Evolutionary conservation across 78 protist genomes (phyloP), one percentile per base, ranked within the genome.

Genomic region (Monocercomonoides exilis): DNA sequence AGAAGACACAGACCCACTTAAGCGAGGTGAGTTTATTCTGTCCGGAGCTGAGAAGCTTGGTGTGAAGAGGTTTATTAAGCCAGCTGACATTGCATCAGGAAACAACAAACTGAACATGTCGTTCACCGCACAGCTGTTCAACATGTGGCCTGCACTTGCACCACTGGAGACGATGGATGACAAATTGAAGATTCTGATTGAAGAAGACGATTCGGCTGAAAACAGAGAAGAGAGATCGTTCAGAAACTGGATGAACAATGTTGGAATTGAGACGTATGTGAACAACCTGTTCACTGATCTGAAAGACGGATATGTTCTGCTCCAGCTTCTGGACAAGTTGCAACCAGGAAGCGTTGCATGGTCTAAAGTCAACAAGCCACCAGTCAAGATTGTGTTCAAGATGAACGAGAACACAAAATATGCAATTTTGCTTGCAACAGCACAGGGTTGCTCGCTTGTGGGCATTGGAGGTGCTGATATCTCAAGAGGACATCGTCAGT

Each of bases 51-150:
- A 88, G 81, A 95, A 93, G 90, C 77, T 95, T 2, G 94, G 91
- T 43, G 92, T 95, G 81, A 82, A 91, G 77, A 91, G 91, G 45
- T 94, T 93, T 84, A 77, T 96, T 45, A 82, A 32, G 70, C 92
- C 98, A 43, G 0, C 1, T 5, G 97, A 94, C 77, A 91, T 97
- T 38, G 92, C 77, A 45, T 86, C 45, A 41, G 98, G 96, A 32
- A 90, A 95, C 87, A 89, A 84, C 77, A 93, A 93, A 84, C 89
- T 96, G 46, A 97, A 97, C 92, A 81, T 95, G 41, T 96, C 97
- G 29, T 96, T 97, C 43, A 95, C 95, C 41, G 98, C 99, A 21
- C 93, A 94, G 77, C 82, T 97, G 41, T 96, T 96, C 96, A 95
- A 95, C 94, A 82, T 44, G 46, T 92, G 80, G 77, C 97, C 97